These are phyloP conservation scores for Syncephalastrum contaminatum DNA, from an alignment of 371 early-diverging fungal genomes.

Conservation along the genomic window DNA sequence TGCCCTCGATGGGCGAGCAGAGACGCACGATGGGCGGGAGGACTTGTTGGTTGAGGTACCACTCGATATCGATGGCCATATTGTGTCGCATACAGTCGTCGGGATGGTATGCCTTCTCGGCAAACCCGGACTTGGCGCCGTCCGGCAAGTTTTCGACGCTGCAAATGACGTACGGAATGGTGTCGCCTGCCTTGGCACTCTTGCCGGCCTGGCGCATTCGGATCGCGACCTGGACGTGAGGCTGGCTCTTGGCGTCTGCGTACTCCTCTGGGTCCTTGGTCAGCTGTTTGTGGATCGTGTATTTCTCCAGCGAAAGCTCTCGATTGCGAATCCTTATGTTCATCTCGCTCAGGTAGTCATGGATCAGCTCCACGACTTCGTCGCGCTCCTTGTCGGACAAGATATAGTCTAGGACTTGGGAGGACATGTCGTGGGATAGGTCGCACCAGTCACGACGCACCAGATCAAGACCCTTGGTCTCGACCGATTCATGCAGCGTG, in stretches of 20 bases:
- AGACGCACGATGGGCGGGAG: constrained; percentile 94
- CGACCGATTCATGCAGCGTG: constrained; percentile 61
- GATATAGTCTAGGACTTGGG: constrained; percentile 76
- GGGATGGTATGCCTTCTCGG: constrained; percentile 87
- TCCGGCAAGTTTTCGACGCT: constrained; percentile 46
- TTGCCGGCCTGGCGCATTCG: constrained; percentile 76
- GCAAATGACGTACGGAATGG: constrained; percentile 97
- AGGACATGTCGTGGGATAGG: constrained; percentile 86
- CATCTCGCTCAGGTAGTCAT: constrained; percentile 67
- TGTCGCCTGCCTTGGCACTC: constrained; percentile 84
- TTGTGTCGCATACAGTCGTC: constrained; percentile 74
- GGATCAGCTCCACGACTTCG: constrained; percentile 74
- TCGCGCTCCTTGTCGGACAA: constrained; percentile 76
- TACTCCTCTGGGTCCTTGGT: constrained; percentile 95
- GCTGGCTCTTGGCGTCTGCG: constrained; percentile 85
- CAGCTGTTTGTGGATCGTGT: constrained; percentile 92
- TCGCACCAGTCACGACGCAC: constrained; percentile 99
- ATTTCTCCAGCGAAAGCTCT: constrained; percentile 79
- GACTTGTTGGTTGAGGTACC: constrained; percentile 97
- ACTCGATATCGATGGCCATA: constrained; percentile 82
- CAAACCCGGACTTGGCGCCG: constrained; percentile 53
- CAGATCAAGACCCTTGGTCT: constrained; percentile 98
- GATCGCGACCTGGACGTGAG: constrained; percentile 97
- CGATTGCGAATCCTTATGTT: constrained; percentile 75
- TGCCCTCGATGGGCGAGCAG: constrained; percentile 88